Conservation (phyloP, 345 rosid species). For the Citrus medica region DNA sequence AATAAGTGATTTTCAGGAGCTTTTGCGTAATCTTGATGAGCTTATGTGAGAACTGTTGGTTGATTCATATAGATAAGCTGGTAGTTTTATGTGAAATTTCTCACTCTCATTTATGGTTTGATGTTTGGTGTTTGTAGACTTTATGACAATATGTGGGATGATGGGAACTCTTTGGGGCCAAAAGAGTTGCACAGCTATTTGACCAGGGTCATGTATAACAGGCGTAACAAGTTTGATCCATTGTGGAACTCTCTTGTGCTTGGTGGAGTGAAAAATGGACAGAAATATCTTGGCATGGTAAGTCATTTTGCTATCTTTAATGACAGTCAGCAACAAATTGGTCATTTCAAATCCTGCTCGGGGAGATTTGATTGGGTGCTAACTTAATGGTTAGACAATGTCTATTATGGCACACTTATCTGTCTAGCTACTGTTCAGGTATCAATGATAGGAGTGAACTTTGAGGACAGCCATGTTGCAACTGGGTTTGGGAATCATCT, state of each 20-base stretch:
- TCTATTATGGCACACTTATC: background rate
- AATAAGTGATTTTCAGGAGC: slow-evolving; percentile 96
- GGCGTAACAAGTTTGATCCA: slow-evolving; percentile 95
- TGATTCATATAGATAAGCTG: background rate
- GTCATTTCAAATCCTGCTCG: background rate
- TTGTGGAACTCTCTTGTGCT: slow-evolving; percentile 96
- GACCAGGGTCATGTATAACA: slow-evolving; percentile 90
- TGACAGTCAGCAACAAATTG: background rate
- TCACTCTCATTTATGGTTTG: background rate
- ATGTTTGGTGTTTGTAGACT: slow-evolving; percentile 48
- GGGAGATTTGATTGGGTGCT: background rate
- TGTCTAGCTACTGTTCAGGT: slow-evolving; percentile 44
- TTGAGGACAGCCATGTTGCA: slow-evolving; percentile 90
- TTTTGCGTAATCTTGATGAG: slow-evolving; percentile 80
- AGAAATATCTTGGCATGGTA: slow-evolving; percentile 95
- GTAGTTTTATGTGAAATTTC: slow-evolving; percentile 7
- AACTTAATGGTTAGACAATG: slow-evolving; percentile 4
- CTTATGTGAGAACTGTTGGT: slow-evolving; percentile 57
- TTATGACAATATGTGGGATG: slow-evolving; percentile 99
- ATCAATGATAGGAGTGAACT: slow-evolving; percentile 88
- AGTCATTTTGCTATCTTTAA: slow-evolving; percentile 1
- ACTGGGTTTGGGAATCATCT: slow-evolving; percentile 98
- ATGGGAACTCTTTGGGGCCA: slow-evolving; percentile 97
- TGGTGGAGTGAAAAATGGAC: slow-evolving; percentile 93
- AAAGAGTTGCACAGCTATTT: slow-evolving; percentile 96